Base-by-base conservation (phyloP, 2,329 filamentous ascomycete species). In the Aureobasidium sp. region DNA sequence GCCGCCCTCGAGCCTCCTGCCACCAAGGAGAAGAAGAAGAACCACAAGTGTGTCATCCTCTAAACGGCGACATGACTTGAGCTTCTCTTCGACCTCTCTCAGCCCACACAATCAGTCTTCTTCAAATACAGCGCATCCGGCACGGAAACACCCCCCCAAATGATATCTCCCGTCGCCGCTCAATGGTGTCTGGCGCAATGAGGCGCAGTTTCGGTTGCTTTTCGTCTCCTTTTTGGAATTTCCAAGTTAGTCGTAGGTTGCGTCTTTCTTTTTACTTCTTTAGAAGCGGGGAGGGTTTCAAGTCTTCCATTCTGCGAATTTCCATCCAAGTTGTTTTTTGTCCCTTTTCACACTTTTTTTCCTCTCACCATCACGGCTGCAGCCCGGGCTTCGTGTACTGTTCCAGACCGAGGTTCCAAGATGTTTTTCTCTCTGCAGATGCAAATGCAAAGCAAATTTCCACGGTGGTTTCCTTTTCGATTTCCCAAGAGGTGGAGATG, bases 1-100 rank as follows among this genome's bases (percentile, higher is more conserved):
- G 91, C 91, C 59, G 91, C 91, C 37, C 78, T 97, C 59, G 91
- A 97, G 72, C 91, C 91, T 38, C 87, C 88, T 19, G 79, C 83
- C 56, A 83, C 84, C 65, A 68, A 64, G 64, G 61, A 64, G 12
- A 62, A 61, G 57, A 69, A 64, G 60, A 70, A 67, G 59, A 61
- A 63, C 47, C 62, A 54, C 47, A 53, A 63, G 42, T 71, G 69
- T 59, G 57, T 64, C 39, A 63, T 71, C 53, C 64, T 71, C 55
- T 71, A 64, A 54, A 51, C 48, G 32, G 37, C 14, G 29, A 51
- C 29, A 47, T 37, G 14, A 29, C 25, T 24, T 34, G 29, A 37
- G 25, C 34, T 25, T 25, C 27, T n/a, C 32, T 24, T 52, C 32
- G 24, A 17, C 16, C 34, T 47, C 25, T 30, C 25, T 19, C 40